Conservation (phyloP, 345 rosid genomes). For the Noccaea caerulescens region DNA sequence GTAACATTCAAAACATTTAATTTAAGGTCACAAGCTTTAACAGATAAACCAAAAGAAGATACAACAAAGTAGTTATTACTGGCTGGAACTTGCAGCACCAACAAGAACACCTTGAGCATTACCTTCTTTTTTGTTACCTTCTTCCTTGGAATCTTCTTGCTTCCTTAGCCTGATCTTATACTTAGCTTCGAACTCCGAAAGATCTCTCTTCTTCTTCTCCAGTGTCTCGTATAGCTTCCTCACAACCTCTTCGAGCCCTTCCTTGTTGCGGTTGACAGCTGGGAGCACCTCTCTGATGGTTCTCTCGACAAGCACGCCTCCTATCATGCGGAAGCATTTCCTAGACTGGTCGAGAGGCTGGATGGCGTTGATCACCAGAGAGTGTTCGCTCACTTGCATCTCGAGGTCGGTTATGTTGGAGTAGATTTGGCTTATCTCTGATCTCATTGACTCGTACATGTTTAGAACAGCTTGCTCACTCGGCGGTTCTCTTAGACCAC, state of each 20-base stretch:
- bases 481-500: slow-evolving; percentile 52
- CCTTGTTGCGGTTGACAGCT: slow-evolving; percentile 91
- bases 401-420: slow-evolving; percentile 92
- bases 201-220: slow-evolving; percentile 83
- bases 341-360: slow-evolving; percentile 85
- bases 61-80: slow-evolving; percentile 37
- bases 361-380: slow-evolving; percentile 81
- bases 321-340: slow-evolving; percentile 89
- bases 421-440: slow-evolving; percentile 87
- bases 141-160: slow-evolving; percentile 42
- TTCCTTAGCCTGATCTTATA: slow-evolving; percentile 87
- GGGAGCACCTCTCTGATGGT: slow-evolving; percentile 92
- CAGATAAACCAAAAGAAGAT: slow-evolving; percentile 11
- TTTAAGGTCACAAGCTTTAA: slow-evolving; percentile 17
- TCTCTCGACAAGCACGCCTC: slow-evolving; percentile 94
- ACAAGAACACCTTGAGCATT: slow-evolving; percentile 97
- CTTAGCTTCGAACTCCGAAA: slow-evolving; percentile 76
- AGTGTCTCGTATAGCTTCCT: slow-evolving; percentile 78
- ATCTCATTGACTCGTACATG: slow-evolving; percentile 64
- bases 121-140: slow-evolving; percentile 58
- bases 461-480: slow-evolving; percentile 82
- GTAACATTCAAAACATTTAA: slow-evolving; percentile 26
- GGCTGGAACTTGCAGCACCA: slow-evolving; percentile 72
- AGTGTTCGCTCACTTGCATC: slow-evolving; percentile 93
- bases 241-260: slow-evolving; percentile 90